Evolutionary conservation across 192 early-diverging fungal genomes (phyloP), one percentile per base, ranked within the genome.

Genomic region (Gigaspora rosea): DNA sequence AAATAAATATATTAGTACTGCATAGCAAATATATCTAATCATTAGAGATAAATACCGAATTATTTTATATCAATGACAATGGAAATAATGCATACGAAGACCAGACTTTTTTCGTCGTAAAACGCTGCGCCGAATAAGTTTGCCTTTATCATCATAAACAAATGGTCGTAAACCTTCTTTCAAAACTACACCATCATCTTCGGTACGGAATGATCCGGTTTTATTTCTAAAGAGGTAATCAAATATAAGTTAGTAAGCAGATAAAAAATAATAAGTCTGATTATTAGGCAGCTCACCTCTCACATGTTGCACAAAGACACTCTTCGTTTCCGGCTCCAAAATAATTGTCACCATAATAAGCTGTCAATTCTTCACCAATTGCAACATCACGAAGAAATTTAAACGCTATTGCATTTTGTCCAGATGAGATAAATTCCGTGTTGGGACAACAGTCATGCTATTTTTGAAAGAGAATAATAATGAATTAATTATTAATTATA

Each of bases 361-460:
- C 83, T 1, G 88, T 91, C 15, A 91, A 78, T 77, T 91, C 90
- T 65, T 91, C 88, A 15, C 87, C 87, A 15, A 80, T 56, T 16
- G 78, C 75, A 48, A 91, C 90, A 9, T 81, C 64, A 67, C 78
- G 82, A 8, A 79, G 59, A 18, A 85, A 77, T 76, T 85, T 87
- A 73, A 91, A 91, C n/a, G 85, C 85, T 10, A 91, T 85, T 3
- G 80, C 78, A 69, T 85, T 84, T 51, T 82, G 78, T 41, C 85
- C 85, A 18, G 76, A 49, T n/a, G 81, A 62, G 78, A 90, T 85
- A 76, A 84, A 87, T 68, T 79, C 78, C 47, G 79, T 79, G 61
- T 90, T 90, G 4, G 89, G 80, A 57, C 87, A 76, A 71, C 89
- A 90, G 50, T 90, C 89, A 79, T 90, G 89, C 88, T 89, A 80